These are phyloP conservation scores for Debaryomyces sp. DNA, from an alignment of 1,139 yeast genomes.

Conservation along the genomic window DNA sequence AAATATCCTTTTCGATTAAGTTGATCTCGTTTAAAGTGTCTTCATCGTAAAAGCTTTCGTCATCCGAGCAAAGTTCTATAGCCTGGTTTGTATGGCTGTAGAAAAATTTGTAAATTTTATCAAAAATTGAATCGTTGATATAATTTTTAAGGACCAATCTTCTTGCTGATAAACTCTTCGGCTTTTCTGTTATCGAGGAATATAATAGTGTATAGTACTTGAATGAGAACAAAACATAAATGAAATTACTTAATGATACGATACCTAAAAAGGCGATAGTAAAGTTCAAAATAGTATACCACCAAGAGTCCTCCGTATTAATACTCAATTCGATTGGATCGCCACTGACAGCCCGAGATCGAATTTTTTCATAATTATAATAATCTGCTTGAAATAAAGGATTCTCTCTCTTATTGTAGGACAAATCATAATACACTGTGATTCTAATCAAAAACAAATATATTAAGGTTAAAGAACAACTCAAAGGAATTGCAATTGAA, in stretches of 20 bases:
- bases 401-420: slow-evolving; percentile 23
- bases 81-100: slow-evolving; percentile 9
- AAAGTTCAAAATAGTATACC: slow-evolving; percentile 1
- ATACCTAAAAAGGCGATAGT: slow-evolving; percentile 16
- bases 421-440: slow-evolving; percentile 24
- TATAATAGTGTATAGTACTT: slow-evolving; percentile 46
- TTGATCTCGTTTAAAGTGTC: slow-evolving; percentile 21
- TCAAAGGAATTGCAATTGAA: slow-evolving; percentile 49
- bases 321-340: slow-evolving; percentile 5
- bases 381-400: slow-evolving; percentile 32
- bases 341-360: slow-evolving; percentile 17
- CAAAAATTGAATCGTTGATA: slow-evolving; percentile 16
- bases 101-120: slow-evolving; percentile 11
- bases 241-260: slow-evolving; percentile 31
- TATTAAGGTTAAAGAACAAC: slow-evolving; percentile 31
- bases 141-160: slow-evolving; percentile 16
- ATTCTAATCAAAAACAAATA: slow-evolving; percentile 24
- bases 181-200: slow-evolving; percentile 26
- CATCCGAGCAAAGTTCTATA: slow-evolving; percentile 9
- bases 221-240: slow-evolving; percentile 31
- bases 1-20: slow-evolving; percentile 33
- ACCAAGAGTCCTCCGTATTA: slow-evolving; percentile 2
- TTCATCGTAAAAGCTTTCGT: slow-evolving; percentile 16
- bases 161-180: slow-evolving; percentile 42
- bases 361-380: slow-evolving; percentile 36